phyloP scores from a whole-genome alignment of 371 early-diverging fungal species.

The Thermomucor indicae-seudaticae region DNA sequence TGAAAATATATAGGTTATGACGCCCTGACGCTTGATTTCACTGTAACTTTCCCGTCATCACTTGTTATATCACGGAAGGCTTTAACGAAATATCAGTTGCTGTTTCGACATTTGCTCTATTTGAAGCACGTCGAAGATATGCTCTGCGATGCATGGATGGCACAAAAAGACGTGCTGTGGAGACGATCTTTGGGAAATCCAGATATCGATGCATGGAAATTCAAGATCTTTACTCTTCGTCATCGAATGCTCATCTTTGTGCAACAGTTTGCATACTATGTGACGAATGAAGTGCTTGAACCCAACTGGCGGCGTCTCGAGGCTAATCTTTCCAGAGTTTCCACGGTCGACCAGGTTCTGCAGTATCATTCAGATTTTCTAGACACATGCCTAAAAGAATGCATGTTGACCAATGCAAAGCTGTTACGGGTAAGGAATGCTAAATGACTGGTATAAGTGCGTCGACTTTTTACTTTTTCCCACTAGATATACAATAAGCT shows the following conservation, averaged over 20 bases:
- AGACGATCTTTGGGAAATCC: constrained; percentile 15
- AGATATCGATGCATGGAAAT: constrained; percentile 53
- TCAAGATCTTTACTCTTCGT: constrained; percentile 64
- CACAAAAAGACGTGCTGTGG: constrained; percentile 46
- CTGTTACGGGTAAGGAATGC: constrained; percentile 61
- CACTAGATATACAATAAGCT: constrained; percentile 67
- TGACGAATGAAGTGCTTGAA: constrained; percentile 85
- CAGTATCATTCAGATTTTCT: constrained; percentile 78
- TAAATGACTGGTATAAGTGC: background rate
- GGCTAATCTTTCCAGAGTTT: constrained; percentile 48
- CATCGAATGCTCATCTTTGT: constrained; percentile 81
- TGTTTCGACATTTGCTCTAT: constrained; percentile 85
- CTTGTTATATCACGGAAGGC: constrained; percentile 81
- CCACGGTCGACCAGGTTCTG: constrained; percentile 81
- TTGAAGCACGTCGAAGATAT: constrained; percentile 84
- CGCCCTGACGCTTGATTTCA: constrained; percentile 72
- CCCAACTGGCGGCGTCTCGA: constrained; percentile 79
- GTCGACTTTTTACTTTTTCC: background rate
- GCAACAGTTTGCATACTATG: constrained; percentile 85
- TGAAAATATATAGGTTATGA: constrained; percentile 57
- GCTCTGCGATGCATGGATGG: constrained; percentile 72
- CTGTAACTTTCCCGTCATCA: constrained; percentile 83
- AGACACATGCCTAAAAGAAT: constrained; percentile 82
- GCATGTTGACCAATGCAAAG: constrained; percentile 82
- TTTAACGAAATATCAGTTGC: constrained; percentile 84